Percentiles rank a stretch among this genome's conserved stretches.
Conservation (phyloP, 345 rosid species). For the Microcos paniculata region DNA sequence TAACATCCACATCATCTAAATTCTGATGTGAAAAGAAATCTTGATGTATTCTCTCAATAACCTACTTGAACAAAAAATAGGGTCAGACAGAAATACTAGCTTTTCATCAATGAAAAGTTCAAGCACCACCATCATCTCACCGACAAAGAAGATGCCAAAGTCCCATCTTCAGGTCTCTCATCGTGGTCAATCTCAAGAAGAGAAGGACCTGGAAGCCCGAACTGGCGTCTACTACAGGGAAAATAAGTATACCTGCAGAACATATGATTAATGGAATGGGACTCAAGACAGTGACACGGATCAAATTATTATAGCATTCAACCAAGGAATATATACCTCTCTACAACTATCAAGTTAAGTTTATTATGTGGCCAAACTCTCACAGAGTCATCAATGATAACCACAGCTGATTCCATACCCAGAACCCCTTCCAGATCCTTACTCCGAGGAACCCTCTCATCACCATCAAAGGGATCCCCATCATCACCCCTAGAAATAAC, state of each 20-base stretch:
- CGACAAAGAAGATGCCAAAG: slow-evolving; percentile 88
- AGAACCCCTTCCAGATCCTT: slow-evolving; percentile 99
- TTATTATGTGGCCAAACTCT: slow-evolving; percentile 98
- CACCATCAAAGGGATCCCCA: slow-evolving; percentile 76
- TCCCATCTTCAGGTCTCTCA: slow-evolving; percentile 96
- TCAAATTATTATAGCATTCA: slow-evolving; percentile 1
- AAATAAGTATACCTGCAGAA: slow-evolving; percentile 86
- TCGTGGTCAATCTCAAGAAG: slow-evolving; percentile 98
- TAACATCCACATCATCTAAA: slow-evolving; percentile 82
- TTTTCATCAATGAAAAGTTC: background rate
- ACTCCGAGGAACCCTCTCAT: slow-evolving; percentile 87
- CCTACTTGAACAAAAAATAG: slow-evolving; percentile 43
- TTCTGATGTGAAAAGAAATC: slow-evolving; percentile 67
- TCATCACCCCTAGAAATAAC: slow-evolving; percentile 98
- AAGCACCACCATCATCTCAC: slow-evolving; percentile 45
- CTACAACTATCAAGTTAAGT: slow-evolving; percentile 88
- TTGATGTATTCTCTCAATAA: slow-evolving; percentile 81
- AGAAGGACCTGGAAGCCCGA: slow-evolving; percentile 94
- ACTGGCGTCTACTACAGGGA: slow-evolving; percentile 96
- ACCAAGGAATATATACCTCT: slow-evolving; percentile 51
- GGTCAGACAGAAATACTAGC: background rate
- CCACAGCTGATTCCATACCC: slow-evolving; percentile 98
- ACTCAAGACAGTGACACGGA: background rate
- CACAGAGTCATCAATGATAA: slow-evolving; percentile 92
- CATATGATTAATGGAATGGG: slow-evolving; percentile 16